Evolutionary conservation across 495 filamentous ascomycete species (phyloP), one percentile per base, ranked within the genome.

Genomic region (Aspergillus asperescens): DNA sequence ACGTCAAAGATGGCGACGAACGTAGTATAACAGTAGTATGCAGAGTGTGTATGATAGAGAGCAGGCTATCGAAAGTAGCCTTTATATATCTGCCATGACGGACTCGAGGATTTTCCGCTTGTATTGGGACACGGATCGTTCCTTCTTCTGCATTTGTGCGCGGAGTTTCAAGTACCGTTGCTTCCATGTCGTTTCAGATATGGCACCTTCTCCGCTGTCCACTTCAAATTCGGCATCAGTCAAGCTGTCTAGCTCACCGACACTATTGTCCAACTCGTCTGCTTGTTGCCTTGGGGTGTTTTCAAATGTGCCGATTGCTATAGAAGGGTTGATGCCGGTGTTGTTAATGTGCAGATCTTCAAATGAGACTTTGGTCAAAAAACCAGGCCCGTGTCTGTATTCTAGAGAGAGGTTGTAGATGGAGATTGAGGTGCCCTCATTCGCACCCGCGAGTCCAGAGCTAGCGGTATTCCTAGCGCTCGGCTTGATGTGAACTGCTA

Each of bases 31-130:
- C 34, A 51, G 27, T n/a, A n/a, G n/a, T 22, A 24, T 48, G 50
- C 31, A 50, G 28, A 22, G 16, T 23, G 10, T 35, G 28, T 28
- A 44, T 37, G 4, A 27, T 24, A 16, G n/a, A 28, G 9, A 25
- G 24, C n/a, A 4, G 2, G 10, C 8, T 40, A 3, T 7, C 15
- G 6, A n/a, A n/a, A 45, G 31, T 6, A 34, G 29, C 24, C 7
- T 16, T 60, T 56, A 76, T 32, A 76, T 66, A 40, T 76, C 73
- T 41, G 71, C 71, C 75, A 82, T 77, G 16, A 82, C 79, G 3
- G 77, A 80, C 57, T 82, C 76, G 6, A 82, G 59, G 15, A 82
- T 78, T 48, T 71, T 79, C 25, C 78, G 72, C 52, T 75, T 78
- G 43, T 81, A 74, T 22, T 71, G 62, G 4, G 69, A 74, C 45